Conservation (phyloP, 2,329 filamentous ascomycete species). For the Ascochyta lentis region DNA sequence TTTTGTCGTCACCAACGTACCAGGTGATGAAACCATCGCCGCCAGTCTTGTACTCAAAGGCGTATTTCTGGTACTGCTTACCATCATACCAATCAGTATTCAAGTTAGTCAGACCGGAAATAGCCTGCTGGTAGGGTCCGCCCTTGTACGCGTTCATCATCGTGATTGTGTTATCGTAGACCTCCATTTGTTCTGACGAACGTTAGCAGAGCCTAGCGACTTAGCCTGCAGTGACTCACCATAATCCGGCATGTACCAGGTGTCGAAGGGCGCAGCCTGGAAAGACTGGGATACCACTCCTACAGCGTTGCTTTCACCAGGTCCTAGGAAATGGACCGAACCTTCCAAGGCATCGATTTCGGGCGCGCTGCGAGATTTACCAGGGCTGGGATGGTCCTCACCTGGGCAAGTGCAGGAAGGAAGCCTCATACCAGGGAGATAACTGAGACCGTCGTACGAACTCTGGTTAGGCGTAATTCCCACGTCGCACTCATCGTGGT, state of each 20-base stretch:
- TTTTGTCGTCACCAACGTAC: conserved; percentile 70
- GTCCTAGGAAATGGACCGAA: conserved; percentile 62
- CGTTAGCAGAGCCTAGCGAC: background rate
- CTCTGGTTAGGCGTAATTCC: conserved; percentile 78
- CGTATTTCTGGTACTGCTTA: conserved; percentile 61
- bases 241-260: conserved; percentile 70
- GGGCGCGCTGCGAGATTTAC: conserved; percentile 69
- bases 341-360: conserved; percentile 77
- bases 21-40: conserved; percentile 68
- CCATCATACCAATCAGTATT: conserved; percentile 66
- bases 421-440: conserved; percentile 72
- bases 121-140: conserved; percentile 62
- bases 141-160: conserved; percentile 63
- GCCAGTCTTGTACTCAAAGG: conserved; percentile 64
- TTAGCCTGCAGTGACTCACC: conserved; percentile 31
- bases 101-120: conserved; percentile 60
- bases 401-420: conserved; percentile 71
- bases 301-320: conserved; percentile 58
- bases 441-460: conserved; percentile 69
- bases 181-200: conserved; percentile 63
- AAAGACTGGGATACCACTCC: conserved; percentile 71
- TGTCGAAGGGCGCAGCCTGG: conserved; percentile 73
- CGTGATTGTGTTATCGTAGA: conserved; percentile 65
- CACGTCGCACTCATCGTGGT: conserved; percentile 70
- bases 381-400: conserved; percentile 70